Base-by-base conservation (phyloP, 208 protist genomes). In the Acanthamoeba castellanii region DNA sequence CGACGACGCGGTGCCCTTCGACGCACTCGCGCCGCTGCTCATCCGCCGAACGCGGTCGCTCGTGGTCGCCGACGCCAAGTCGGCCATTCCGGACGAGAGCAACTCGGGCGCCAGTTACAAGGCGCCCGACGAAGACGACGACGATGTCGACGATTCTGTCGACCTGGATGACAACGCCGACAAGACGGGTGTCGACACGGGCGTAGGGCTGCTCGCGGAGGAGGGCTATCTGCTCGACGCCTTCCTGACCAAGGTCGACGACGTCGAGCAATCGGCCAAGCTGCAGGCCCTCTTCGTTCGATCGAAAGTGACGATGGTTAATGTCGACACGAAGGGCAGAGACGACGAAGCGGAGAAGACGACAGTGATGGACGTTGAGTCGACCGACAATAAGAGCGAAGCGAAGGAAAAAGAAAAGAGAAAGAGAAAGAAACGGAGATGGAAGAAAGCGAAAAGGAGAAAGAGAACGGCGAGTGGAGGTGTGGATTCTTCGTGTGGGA, bases 191-290 rank as follows among this genome's bases (percentile, higher is more conserved):
- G 68, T 45, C 32, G 32, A 55, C 42, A 34, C 47, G 42, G 74
- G 74, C 20, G 42, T 52, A 1, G 74, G 74, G 7, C 74, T 82
- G 74, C 18, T 82, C 37, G 74, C 52, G 42, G 42, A 82, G 37
- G 74, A 27, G 8, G 74, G 74, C 18, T 82, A 82, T 27, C 74
- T 82, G 74, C 74, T 82, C 74, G 74, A 82, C 74, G 74, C 74
- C 37, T 82, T n/a, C 74, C 11, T 82, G 34, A 82, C 3, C 74
- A 27, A 2, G 42, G 32, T 52, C 14, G 20, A n/a, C 74, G 7
- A 52, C 4, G 25, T 25, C 14, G 27, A 52, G 25, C 1, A n/a
- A 4, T 34, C n/a, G 64, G 64, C 32, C n/a, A 72, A 72, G 64
- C 42, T 82, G 74, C 74, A 82, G 42, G 74, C 74, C 74, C 22